Conservation (phyloP, 176 grass and related monocot genomes). For the Poa annua region DNA sequence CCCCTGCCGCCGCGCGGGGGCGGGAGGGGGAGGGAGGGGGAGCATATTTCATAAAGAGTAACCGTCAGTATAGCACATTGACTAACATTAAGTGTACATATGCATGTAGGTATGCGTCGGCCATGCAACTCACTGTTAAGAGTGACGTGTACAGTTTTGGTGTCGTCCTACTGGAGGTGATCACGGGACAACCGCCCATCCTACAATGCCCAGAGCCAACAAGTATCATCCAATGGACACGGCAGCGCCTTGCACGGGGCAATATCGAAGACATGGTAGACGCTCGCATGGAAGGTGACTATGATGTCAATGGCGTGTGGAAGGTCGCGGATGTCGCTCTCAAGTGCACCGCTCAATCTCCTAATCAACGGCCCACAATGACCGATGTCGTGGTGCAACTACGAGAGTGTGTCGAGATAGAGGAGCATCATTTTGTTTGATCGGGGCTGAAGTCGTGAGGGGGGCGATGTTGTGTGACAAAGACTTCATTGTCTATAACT, state of each 20-base stretch:
- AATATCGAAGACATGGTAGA: slow-evolving; percentile 60
- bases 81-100: not conserved
- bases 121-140: slow-evolving; percentile 34
- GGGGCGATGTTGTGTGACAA: not conserved
- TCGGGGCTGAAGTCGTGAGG: not conserved
- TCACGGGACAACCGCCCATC: slow-evolving; percentile 44
- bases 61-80: not conserved
- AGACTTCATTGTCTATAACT: too few species aligned
- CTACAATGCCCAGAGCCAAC: slow-evolving; percentile 32
- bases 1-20: too few species aligned
- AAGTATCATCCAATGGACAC: slow-evolving; percentile 50
- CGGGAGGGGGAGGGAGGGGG: too few species aligned
- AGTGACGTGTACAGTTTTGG: slow-evolving; percentile 73
- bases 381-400: slow-evolving; percentile 55
- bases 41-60: too few species aligned
- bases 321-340: slow-evolving; percentile 57
- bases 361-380: slow-evolving; percentile 54
- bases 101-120: slow-evolving; percentile 31
- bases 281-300: slow-evolving; percentile 21
- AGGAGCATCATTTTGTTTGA: slow-evolving; percentile 16
- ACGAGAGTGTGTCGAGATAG: slow-evolving; percentile 57
- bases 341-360: slow-evolving; percentile 46
- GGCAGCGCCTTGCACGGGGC: slow-evolving; percentile 34
- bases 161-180: slow-evolving; percentile 51
- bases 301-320: slow-evolving; percentile 59